phyloP scores from a whole-genome alignment of 23 red algal species.

The Agarophyton chilense region DNA sequence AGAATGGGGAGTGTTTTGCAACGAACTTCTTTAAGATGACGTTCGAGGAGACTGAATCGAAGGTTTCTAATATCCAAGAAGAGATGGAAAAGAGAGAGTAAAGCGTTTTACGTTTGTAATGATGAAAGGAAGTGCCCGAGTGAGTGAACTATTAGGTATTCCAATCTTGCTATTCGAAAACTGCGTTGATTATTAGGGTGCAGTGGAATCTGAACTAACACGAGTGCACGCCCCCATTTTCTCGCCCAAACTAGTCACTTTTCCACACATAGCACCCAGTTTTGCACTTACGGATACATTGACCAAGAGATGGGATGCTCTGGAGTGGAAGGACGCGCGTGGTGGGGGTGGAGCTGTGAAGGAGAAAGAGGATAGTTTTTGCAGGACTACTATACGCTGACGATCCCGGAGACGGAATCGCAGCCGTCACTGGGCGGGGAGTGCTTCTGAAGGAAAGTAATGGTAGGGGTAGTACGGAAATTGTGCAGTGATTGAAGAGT shows the following conservation, averaged over 20 bases:
- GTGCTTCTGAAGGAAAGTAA: no score
- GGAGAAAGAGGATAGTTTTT: no score
- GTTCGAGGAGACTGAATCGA: constrained; percentile 14
- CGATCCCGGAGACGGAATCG: no score
- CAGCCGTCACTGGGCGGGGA: no score
- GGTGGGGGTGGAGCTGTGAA: no score
- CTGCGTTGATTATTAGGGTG: not conserved
- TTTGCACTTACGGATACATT: not conserved
- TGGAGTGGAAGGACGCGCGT: no score
- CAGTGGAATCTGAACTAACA: no score
- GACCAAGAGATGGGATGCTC: no score
- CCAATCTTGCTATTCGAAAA: not conserved
- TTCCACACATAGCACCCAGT: not conserved
- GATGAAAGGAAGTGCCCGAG: not conserved
- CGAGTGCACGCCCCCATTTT: not conserved
- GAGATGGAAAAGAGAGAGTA: not conserved
- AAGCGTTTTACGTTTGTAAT: not conserved
- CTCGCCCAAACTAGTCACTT: not conserved
- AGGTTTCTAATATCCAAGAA: no score
- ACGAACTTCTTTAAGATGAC: constrained; percentile 7
- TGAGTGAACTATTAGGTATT: not conserved
- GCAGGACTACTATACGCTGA: no score
- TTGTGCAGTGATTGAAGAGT: no score
- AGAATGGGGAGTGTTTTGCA: not conserved
- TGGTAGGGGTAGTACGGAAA: no score